phyloP scores from a whole-genome alignment of 2,329 filamentous ascomycete species.

The Raffaelea albimanens region DNA sequence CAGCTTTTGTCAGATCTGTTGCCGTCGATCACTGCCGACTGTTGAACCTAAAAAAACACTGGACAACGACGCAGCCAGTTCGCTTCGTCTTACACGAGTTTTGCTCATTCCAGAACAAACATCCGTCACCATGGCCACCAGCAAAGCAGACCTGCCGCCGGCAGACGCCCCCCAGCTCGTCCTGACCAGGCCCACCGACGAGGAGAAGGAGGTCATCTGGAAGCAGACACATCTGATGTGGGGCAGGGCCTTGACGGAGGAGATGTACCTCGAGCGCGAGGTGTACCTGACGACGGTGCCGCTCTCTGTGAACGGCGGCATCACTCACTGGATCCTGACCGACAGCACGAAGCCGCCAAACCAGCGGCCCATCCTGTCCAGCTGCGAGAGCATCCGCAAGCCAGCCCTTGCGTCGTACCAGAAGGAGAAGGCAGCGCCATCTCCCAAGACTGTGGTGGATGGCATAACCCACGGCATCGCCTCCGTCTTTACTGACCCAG shows the following conservation, averaged over 20 bases:
- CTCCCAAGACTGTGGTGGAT: conserved; percentile 25
- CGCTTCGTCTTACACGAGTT: too few species aligned
- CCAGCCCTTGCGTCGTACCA: conserved; percentile 26
- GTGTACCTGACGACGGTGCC: conserved; percentile 46
- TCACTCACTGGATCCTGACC: conserved; percentile 57
- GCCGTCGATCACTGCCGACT: too few species aligned
- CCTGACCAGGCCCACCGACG: conserved; percentile 46
- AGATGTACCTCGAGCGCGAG: conserved; percentile 52
- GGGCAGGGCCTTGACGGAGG: conserved; percentile 44
- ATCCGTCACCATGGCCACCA: conserved; percentile 23
- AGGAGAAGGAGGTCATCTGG: conserved; percentile 47
- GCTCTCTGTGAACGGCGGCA: conserved; percentile 46
- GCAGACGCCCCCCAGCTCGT: conserved; percentile 27
- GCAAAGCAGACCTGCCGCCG: conserved; percentile 18
- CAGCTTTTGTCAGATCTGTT: too few species aligned
- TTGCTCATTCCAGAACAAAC: too few species aligned
- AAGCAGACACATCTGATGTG: conserved; percentile 45
- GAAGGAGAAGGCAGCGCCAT: background rate
- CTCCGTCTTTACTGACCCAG: conserved; percentile 65
- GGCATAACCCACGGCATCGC: conserved; percentile 64
- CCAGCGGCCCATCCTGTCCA: conserved; percentile 46
- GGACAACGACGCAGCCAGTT: too few species aligned
- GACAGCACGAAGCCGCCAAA: conserved; percentile 27
- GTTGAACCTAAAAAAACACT: too few species aligned
- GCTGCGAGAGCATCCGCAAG: conserved; percentile 57